Base-by-base conservation (phyloP, 495 filamentous ascomycete species). In the Neurospora hispaniola region DNA sequence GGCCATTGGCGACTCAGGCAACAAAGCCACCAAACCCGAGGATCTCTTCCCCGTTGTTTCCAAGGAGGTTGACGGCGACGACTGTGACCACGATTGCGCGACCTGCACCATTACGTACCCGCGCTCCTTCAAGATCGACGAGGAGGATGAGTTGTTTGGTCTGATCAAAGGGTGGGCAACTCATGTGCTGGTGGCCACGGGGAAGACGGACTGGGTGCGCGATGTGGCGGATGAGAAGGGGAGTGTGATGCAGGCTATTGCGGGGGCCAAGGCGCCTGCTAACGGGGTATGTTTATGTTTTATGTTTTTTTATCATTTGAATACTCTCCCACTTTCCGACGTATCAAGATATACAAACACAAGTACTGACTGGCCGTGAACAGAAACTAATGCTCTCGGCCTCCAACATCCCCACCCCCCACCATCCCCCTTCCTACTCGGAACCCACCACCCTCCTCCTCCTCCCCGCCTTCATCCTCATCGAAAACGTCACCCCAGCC, bases 231-330 rank as follows among this genome's bases (percentile, higher is more conserved):
- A 98, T 76, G 96, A 98, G 83, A 88, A 89, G 81, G 96, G 94
- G 2, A 97, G 94, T 78, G 88, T 99, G 39, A 98, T 99, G 96
- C 90, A 96, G 83, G 96, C 94, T 9, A 88, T 98, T 78, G 89
- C 86, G 8, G 82, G 82, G 11, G 82, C 89, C 39, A 87, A 88
- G 76, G 77, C 71, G 70, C 90, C 92, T 0, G 86, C 79, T 71
- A 96, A 95, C 79, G 94, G 94, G 76, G 92, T 96, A 85, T 76
- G 88, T 83, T 73, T 44, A 6, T 14, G 12, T 42, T 42, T 12
- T 42, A 16, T 7, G 41, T 42, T 2, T n/a, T 10, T 18, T 35
- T 23, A 23, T 23, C 23, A 23, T 23, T 23, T 23, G 1, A 23
- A 5, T 1, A 35, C 35, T 35, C 14, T 62, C 9, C 42, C 54